Evolutionary conservation across 1,284 basidiomycete genomes (phyloP).

Genomic region (Ganoderma lucidum): DNA sequence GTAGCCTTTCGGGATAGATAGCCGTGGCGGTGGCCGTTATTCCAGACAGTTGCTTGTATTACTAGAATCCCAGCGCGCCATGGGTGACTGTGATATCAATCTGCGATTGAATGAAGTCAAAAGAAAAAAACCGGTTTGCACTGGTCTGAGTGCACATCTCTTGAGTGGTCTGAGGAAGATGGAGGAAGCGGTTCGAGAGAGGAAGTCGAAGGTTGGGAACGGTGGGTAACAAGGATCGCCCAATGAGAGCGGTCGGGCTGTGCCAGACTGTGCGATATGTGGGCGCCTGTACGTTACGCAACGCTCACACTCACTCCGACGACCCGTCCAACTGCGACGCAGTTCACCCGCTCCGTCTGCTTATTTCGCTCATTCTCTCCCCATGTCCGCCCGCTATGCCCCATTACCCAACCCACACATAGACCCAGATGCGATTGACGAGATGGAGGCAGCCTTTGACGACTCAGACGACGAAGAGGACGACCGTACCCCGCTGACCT

Average conservation of each 20-base stretch:
- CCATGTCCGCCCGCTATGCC: slow-evolving; percentile 75
- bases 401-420: slow-evolving; percentile 68
- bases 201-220: neutral
- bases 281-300: slow-evolving; percentile 17
- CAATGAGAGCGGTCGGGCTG: neutral
- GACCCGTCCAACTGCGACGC: slow-evolving; percentile 15
- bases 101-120: neutral
- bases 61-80: slow-evolving; percentile 24
- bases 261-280: slow-evolving; percentile 12
- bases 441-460: slow-evolving; percentile 83
- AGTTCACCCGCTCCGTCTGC: slow-evolving; percentile 11
- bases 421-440: slow-evolving; percentile 59
- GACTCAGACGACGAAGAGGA: slow-evolving; percentile 76
- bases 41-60: slow-evolving; percentile 29
- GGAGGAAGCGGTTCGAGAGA: slow-evolving; percentile 3
- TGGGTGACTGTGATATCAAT: slow-evolving; percentile 18
- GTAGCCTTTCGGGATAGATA: slow-evolving; percentile 23
- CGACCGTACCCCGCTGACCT: slow-evolving; percentile 53
- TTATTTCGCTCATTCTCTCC: slow-evolving; percentile 17
- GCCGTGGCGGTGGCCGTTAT: slow-evolving; percentile 22
- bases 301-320: slow-evolving; percentile 8
- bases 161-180: neutral
- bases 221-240: neutral
- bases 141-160: slow-evolving; percentile 7
- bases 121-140: neutral